Evolutionary conservation across 2,329 filamentous ascomycete genomes (phyloP).

Genomic region (Alternaria triticimaculans): DNA sequence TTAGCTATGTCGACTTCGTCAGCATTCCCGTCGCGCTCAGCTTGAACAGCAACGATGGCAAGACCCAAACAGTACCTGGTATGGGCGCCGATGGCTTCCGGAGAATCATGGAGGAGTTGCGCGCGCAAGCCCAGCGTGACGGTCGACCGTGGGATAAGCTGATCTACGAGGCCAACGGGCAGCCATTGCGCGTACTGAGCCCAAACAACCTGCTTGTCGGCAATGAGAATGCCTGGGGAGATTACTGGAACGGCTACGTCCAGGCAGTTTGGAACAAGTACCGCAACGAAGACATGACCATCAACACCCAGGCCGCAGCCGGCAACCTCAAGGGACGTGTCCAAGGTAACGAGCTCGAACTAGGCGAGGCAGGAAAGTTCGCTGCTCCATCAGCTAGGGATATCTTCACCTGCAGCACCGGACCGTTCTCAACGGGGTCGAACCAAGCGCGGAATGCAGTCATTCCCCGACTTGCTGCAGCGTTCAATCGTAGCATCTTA

Average conservation of each 20-base stretch:
- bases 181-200: slow-evolving; percentile 49
- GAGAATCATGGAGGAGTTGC: slow-evolving; percentile 61
- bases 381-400: slow-evolving; percentile 63
- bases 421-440: slow-evolving; percentile 61
- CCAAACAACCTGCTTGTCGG: slow-evolving; percentile 56
- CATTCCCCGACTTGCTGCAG: slow-evolving; percentile 75
- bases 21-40: slow-evolving; percentile 51
- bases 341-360: slow-evolving; percentile 48
- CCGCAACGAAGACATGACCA: slow-evolving; percentile 53
- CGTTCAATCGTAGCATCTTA: slow-evolving; percentile 76
- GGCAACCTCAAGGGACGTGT: slow-evolving; percentile 63
- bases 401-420: slow-evolving; percentile 71
- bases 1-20: slow-evolving; percentile 80
- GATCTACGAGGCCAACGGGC: slow-evolving; percentile 53
- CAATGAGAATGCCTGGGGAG: slow-evolving; percentile 56
- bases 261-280: slow-evolving; percentile 60
- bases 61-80: slow-evolving; percentile 59
- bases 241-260: slow-evolving; percentile 62
- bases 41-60: slow-evolving; percentile 53
- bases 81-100: slow-evolving; percentile 65
- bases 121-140: slow-evolving; percentile 63
- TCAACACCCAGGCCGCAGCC: slow-evolving; percentile 69
- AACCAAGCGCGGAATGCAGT: slow-evolving; percentile 61
- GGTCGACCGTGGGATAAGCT: slow-evolving; percentile 67
- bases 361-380: slow-evolving; percentile 58